Conservation (phyloP, 2,329 filamentous ascomycete genomes). For the Claviceps purpurea region DNA sequence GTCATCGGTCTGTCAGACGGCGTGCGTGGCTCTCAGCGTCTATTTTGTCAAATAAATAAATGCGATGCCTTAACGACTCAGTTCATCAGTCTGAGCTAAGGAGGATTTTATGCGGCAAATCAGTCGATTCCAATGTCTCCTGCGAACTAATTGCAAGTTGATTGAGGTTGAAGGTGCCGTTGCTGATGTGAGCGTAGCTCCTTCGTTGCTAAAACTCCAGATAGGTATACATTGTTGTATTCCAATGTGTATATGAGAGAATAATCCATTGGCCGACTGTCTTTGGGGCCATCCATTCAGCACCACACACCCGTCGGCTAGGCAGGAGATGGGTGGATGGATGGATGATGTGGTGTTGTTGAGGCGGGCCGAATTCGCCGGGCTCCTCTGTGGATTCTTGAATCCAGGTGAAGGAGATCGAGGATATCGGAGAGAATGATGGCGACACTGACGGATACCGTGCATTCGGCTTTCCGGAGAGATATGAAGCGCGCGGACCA, state of each 20-base stretch:
- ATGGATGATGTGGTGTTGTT: constrained; percentile 2
- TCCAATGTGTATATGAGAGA: not conserved
- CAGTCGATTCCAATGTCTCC: not conserved
- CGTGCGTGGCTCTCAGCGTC: not conserved
- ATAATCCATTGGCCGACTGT: not conserved
- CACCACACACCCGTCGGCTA: not conserved
- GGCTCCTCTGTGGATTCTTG: not conserved
- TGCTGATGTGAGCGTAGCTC: not conserved
- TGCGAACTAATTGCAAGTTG: not conserved
- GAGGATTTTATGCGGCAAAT: not conserved
- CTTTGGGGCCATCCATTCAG: not conserved
- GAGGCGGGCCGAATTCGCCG: constrained; percentile 1
- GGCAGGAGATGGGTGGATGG: not conserved
- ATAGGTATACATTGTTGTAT: not conserved
- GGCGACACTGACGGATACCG: not conserved
- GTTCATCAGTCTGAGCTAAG: not conserved
- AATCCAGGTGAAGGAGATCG: not conserved
- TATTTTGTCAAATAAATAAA: not conserved
- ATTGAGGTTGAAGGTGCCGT: not conserved
- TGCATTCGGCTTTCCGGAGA: not conserved
- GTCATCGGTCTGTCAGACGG: not conserved
- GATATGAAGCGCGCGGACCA: not conserved
- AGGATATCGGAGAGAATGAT: not conserved
- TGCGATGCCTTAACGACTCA: not conserved
- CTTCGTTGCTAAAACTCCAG: not conserved